Evolutionary conservation across 1,284 basidiomycete genomes (phyloP), one percentile per base, ranked within the genome.

Genomic region (Puccinia hordei): DNA sequence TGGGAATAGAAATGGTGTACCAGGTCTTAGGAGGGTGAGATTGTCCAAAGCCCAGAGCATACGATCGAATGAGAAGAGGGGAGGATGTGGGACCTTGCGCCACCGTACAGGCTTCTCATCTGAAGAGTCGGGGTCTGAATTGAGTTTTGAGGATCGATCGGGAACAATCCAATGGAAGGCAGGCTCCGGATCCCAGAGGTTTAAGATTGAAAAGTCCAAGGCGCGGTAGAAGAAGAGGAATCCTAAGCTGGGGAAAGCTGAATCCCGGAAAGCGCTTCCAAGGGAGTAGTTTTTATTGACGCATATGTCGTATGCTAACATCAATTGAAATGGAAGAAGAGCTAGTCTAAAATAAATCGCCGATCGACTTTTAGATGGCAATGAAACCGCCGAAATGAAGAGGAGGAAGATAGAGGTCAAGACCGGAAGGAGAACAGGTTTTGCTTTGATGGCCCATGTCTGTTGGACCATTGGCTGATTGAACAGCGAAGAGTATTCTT

Each of bases 131-230:
- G 24, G 22, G 24, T 75, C 63, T 6, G 59, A 63, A 5, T 75
- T 41, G 41, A 15, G 63, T 49, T 27, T 4, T 33, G 35, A 5
- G 24, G 61, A 22, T 24, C n/a, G 12, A 46, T 65, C 61, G 22
- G 74, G 74, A 51, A 66, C 63, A 24, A 77, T 77, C 61, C 63
- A 77, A 49, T 77, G 63, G 68, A 61, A 51, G 13, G 74, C 59
- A 27, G 41, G 44, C 65, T 77, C 61, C 27, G n/a, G 22, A 55
- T 77, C 74, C 74, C 74, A 77, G 49, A 77, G 63, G 41, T 77
- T 77, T 30, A 77, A 53, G 27, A 77, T 46, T 0, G 74, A 51
- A 27, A 77, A 77, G 55, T 77, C 74, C 24, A 77, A 24, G 30
- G 74, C 38, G 15, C 63, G 59, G 51, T 35, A 66, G 15, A 77